Evolutionary conservation across 768 basidiomycete genomes (phyloP), one percentile per base, ranked within the genome.

Genomic region (Tricholoma flavovirens): DNA sequence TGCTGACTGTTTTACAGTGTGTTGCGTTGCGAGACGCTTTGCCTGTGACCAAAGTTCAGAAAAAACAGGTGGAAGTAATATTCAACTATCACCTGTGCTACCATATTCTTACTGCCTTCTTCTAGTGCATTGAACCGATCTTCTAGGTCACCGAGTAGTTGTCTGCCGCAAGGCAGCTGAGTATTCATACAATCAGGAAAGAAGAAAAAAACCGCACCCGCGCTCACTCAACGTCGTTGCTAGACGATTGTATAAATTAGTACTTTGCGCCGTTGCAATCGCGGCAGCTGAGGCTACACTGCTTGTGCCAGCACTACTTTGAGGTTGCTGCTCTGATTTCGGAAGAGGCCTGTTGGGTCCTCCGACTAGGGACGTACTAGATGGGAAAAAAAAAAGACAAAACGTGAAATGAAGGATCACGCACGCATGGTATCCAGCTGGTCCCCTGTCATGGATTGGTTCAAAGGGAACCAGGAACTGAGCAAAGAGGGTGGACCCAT

Each of bases 41-140:
- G 87, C 86, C 82, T 86, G 52, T 15, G 56, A 51, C 30, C 30
- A 32, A 38, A 32, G 38, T 21, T 33, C 33, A 4, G n/a, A 29
- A 53, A 43, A 29, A 53, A 30, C 22, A 24, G 19, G 15, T 5
- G 21, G 29, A 46, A 11, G 40, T 43, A 22, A 29, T 46, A 19
- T 49, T 32, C 53, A 11, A 40, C 30, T 9, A 29, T 53, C 30
- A 43, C 85, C 77, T 88, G 84, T 1, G 75, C 63, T 1, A 83
- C 77, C 85, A 88, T 86, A 60, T 71, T 79, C 63, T 75, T 81
- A 63, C 84, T 87, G 3, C 85, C 86, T 56, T 81, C 73, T 65
- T 83, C 84, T n/a, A 88, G 67, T 0, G 82, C 76, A 52, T 83
- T 79, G 61, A 88, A 81, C 4, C 78, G 77, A 45, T 85, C 81